A percentile compares a stretch with the other conserved stretches of the same genome.
Evolutionary conservation across 768 basidiomycete species (phyloP).

Genomic region (Gymnopilus junonius): DNA sequence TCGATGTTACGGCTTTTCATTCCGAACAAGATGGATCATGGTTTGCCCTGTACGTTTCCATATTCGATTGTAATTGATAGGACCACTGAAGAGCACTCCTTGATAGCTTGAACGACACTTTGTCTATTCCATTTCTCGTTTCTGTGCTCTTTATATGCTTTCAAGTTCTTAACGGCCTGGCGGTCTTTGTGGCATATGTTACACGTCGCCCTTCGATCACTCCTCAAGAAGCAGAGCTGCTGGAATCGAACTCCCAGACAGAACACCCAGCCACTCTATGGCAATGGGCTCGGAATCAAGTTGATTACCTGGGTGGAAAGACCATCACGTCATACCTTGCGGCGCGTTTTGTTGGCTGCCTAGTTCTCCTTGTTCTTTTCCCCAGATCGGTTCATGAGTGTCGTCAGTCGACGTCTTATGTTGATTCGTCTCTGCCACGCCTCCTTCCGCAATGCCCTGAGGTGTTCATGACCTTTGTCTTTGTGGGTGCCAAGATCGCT

Average conservation of each 20-base stretch:
- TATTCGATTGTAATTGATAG: too few species aligned
- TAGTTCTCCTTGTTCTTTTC: slow-evolving; percentile 15
- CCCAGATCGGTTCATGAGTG: neutral
- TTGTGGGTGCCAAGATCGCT: slow-evolving; percentile 9
- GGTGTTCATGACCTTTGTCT: slow-evolving; percentile 11
- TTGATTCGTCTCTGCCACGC: neutral
- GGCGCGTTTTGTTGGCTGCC: slow-evolving; percentile 16
- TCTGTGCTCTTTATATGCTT: neutral
- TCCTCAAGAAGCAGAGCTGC: neutral
- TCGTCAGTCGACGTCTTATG: neutral
- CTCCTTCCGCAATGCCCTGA: slow-evolving; percentile 13
- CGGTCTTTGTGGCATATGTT: too few species aligned
- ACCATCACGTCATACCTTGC: neutral
- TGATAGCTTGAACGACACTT: neutral
- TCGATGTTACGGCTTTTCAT: neutral
- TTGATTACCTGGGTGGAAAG: neutral
- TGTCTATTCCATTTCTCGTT: neutral
- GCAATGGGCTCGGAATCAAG: neutral
- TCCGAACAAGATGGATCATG: neutral
- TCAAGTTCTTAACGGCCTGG: neutral
- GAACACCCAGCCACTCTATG: neutral
- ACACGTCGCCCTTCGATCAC: neutral
- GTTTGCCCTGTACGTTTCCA: neutral
- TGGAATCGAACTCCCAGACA: neutral
- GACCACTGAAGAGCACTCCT: neutral